Evolutionary conservation across 1,139 yeast species (phyloP), one percentile per base, ranked within the genome.

Genomic region (Pichia sp.): DNA sequence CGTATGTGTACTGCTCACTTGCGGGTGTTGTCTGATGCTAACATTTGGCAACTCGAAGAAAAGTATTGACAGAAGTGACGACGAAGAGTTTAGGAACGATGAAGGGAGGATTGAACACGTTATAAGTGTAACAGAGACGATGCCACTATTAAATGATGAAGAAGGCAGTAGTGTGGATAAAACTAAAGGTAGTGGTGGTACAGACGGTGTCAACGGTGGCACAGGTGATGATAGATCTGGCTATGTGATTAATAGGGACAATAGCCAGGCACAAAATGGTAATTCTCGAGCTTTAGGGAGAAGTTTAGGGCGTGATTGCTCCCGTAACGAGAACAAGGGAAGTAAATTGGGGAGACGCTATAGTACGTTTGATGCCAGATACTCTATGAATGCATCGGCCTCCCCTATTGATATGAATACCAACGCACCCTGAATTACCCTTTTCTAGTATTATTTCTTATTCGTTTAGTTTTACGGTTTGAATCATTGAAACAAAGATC

Each of bases 11-110:
- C 57, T 72, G 5, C 46, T 70, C 2, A 60, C 73, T 1, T 54
- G 73, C 6, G 66, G 72, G 2, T 70, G 77, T 50, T 68, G 76
- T 48, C 64, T 76, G 62, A 54, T 71, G 10, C 60, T 64, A 2
- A 56, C 70, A 23, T 58, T 71, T 15, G 68, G 68, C 36, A 50
- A 48, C 19, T 38, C 50, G 1, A 47, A 30, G 5, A 30, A 36
- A 13, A 54, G 10, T 29, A 15, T 41, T 11, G 31, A 34, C 32
- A 41, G n/a, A 23, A 19, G 38, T 13, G 26, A 34, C 29, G 34
- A 16, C 19, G 15, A 13, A 7, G 41, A 10, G 30, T 8, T 10
- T 10, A 36, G 13, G 23, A 10, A 16, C 15, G 50, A 11, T 31
- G 48, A 47, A 16, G 48, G 43, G 5, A 49, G 44, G 8, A 16